Evolutionary conservation across 306 rosid genomes (phyloP).

Genomic region (Casuarina equisetifolia): DNA sequence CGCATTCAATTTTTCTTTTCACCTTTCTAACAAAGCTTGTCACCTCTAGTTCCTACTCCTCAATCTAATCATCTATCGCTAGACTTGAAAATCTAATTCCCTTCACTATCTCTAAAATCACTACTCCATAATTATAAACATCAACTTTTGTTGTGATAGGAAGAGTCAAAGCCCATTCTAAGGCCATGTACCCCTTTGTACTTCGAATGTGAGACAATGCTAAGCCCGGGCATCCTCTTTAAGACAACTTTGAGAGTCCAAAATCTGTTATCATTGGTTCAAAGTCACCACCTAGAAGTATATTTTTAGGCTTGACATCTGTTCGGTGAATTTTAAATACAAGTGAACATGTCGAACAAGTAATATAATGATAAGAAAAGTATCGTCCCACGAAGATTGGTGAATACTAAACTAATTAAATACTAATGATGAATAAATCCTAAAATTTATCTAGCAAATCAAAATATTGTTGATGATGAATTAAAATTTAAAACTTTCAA

Average conservation of each 20-base stretch:
- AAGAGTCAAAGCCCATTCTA: slow-evolving; percentile 48
- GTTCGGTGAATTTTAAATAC: no score
- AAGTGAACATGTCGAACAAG: no score
- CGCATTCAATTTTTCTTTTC: neutral
- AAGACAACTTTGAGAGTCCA: slow-evolving; percentile 45
- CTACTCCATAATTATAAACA: slow-evolving; percentile 50
- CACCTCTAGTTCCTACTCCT: neutral
- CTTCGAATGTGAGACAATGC: slow-evolving; percentile 41
- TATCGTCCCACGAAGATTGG: no score
- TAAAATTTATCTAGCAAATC: no score
- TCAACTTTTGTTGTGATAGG: slow-evolving; percentile 45
- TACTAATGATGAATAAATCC: no score
- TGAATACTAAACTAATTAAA: no score
- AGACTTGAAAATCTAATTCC: slow-evolving; percentile 15
- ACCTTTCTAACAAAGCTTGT: neutral
- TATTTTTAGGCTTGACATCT: slow-evolving; percentile 50
- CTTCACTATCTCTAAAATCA: slow-evolving; percentile 36
- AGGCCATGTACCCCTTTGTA: slow-evolving; percentile 45
- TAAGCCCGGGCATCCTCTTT: slow-evolving; percentile 18
- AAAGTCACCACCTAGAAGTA: slow-evolving; percentile 26
- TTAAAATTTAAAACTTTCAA: no score
- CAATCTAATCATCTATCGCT: neutral
- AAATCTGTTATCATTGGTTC: slow-evolving; percentile 43
- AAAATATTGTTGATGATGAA: no score
- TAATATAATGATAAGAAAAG: no score